These are phyloP conservation scores for Gilbertella persicaria DNA, from an alignment of 371 early-diverging fungal genomes.

Conservation along the genomic window DNA sequence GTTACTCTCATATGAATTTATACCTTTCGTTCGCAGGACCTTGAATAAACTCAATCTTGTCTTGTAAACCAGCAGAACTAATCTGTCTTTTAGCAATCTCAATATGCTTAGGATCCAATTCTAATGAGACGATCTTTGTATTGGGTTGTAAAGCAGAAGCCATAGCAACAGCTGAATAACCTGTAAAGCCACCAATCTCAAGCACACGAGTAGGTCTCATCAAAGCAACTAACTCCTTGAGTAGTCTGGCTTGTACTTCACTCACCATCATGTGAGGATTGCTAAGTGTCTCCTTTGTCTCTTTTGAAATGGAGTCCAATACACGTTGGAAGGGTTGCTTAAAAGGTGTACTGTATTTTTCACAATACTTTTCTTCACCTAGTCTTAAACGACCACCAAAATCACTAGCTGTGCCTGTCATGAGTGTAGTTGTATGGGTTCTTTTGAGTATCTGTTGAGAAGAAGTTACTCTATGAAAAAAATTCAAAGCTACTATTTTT, in stretches of 20 bases:
- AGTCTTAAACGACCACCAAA: constrained; percentile 19
- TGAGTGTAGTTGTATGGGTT: background rate
- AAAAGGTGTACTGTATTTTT: constrained; percentile 24
- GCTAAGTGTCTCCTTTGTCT: constrained; percentile 27
- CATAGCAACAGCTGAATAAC: constrained; percentile 62
- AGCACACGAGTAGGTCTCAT: constrained; percentile 40
- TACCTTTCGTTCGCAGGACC: constrained; percentile 20
- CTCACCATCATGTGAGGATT: constrained; percentile 50
- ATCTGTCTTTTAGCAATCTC: constrained; percentile 43
- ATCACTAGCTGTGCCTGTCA: background rate
- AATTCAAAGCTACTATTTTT: background rate
- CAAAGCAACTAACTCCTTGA: constrained; percentile 40
- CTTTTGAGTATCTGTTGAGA: background rate
- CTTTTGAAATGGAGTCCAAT: constrained; percentile 10
- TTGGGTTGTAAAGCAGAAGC: constrained; percentile 48
- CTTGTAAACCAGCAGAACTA: constrained; percentile 15
- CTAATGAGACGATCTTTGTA: constrained; percentile 44
- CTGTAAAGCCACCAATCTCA: constrained; percentile 68
- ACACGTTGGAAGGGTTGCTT: constrained; percentile 7
- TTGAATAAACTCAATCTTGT: constrained; percentile 21
- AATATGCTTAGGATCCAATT: constrained; percentile 42
- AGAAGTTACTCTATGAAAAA: background rate
- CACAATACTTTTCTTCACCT: constrained; percentile 29
- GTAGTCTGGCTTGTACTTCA: constrained; percentile 42
- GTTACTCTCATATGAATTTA: background rate